phyloP scores from a whole-genome alignment of 192 early-diverging fungal species.

The Coemansia sp. region DNA sequence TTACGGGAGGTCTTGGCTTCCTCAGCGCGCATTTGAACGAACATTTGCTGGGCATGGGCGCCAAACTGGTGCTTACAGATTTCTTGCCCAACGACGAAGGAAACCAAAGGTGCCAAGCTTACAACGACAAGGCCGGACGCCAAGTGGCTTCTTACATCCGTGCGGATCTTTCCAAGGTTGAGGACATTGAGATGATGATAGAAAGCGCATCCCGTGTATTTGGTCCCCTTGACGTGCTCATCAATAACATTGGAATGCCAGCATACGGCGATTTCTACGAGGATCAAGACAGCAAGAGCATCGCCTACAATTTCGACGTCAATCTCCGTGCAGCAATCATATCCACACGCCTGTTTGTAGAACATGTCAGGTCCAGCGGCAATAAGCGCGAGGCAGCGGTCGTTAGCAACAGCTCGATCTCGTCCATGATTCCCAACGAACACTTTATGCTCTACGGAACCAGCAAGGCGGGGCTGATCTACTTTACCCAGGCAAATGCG shows the following conservation, averaged over 20 bases:
- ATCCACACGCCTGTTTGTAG: conserved; percentile 43
- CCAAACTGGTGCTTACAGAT: conserved; percentile 24
- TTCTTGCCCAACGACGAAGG: conserved; percentile 24
- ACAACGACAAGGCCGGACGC: conserved; percentile 8
- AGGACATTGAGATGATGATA: conserved; percentile 33
- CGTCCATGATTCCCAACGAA: conserved; percentile 25
- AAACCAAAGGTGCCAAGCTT: conserved; percentile 10
- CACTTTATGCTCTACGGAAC: conserved; percentile 34
- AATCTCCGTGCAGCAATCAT: conserved; percentile 33
- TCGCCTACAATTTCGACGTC: conserved; percentile 31
- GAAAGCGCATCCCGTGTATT: conserved; percentile 32
- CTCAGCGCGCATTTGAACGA: conserved; percentile 22
- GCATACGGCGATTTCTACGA: conserved; percentile 20
- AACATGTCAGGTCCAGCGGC: conserved; percentile 20
- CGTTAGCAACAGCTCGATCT: conserved; percentile 31
- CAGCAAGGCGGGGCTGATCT: conserved; percentile 29
- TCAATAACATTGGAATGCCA: conserved; percentile 20
- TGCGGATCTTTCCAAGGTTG: conserved; percentile 18
- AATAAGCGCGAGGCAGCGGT: conserved; percentile 15
- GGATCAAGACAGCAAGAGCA: conserved; percentile 25
- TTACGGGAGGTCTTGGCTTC: conserved; percentile 26
- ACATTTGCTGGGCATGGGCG: conserved; percentile 13
- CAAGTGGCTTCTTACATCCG: conserved; percentile 18
- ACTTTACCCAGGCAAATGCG: conserved; percentile 29
- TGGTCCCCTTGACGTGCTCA: conserved; percentile 33